Evolutionary conservation across 2,329 filamentous ascomycete species (phyloP).

Genomic region (Aaosphaeria pasadenensis): DNA sequence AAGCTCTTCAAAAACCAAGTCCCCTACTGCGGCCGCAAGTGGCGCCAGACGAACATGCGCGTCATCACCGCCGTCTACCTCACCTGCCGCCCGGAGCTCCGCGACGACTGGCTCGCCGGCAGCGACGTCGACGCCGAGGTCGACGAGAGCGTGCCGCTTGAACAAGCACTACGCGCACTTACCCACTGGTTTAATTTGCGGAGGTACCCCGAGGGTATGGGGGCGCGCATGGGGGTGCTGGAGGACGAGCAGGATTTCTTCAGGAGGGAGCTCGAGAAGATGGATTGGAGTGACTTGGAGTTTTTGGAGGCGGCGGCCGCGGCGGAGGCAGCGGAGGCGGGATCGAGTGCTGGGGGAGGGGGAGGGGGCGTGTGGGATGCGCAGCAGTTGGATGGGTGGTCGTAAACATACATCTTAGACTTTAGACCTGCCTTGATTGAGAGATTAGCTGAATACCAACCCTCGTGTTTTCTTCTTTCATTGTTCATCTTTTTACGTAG

Average conservation of each 20-base stretch:
- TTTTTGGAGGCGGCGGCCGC: not conserved
- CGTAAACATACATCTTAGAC: not conserved
- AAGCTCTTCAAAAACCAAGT: slow-evolving; percentile 99
- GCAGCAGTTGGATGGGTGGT: not conserved
- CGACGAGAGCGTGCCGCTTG: slow-evolving; percentile 85
- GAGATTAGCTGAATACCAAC: not conserved
- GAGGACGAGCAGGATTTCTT: slow-evolving; percentile 50
- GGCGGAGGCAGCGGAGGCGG: not conserved
- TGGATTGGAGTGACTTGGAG: slow-evolving; percentile 40
- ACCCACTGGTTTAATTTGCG: slow-evolving; percentile 95
- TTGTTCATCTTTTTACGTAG: not conserved
- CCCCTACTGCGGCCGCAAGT: slow-evolving; percentile 95
- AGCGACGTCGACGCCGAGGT: slow-evolving; percentile 91
- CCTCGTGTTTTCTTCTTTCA: not conserved
- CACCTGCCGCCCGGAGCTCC: slow-evolving; percentile 85
- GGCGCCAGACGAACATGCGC: slow-evolving; percentile 97
- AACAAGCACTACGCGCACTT: slow-evolving; percentile 82
- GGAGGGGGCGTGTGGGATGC: not conserved
- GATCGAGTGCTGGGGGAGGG: not conserved
- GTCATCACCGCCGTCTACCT: slow-evolving; percentile 97
- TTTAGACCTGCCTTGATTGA: not conserved
- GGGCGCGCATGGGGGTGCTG: slow-evolving; percentile 37
- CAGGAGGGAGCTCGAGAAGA: slow-evolving; percentile 48
- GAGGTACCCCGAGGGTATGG: slow-evolving; percentile 76
- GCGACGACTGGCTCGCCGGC: slow-evolving; percentile 92